Evolutionary conservation across 148 eudicot genomes (phyloP).

Genomic region (Camellia sinensis): DNA sequence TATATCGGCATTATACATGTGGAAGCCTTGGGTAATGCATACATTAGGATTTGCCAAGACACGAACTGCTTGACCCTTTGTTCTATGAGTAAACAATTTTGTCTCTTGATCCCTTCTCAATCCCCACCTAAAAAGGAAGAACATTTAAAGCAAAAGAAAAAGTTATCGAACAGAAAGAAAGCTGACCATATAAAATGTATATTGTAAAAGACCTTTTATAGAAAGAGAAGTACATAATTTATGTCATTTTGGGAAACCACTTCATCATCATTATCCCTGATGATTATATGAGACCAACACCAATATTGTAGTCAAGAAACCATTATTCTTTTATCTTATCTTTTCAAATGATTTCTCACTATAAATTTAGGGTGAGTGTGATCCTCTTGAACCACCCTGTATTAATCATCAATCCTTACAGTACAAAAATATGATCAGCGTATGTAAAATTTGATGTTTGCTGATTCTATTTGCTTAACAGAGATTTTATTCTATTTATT

Average conservation of each 20-base stretch:
- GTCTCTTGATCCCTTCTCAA: conserved; percentile 27
- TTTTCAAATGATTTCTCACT: background rate
- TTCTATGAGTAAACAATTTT: conserved; percentile 27
- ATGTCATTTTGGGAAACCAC: background rate
- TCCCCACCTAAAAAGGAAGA: conserved; percentile 37
- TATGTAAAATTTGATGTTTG: too few relatives aligned
- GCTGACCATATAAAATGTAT: background rate
- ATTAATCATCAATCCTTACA: background rate
- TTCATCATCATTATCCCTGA: background rate
- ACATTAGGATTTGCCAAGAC: conserved; percentile 60
- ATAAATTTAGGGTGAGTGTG: background rate
- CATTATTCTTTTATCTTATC: background rate
- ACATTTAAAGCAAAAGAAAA: background rate
- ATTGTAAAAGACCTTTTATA: background rate
- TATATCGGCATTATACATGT: conserved; percentile 36
- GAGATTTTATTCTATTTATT: background rate
- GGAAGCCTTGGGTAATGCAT: conserved; percentile 44
- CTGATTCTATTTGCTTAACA: background rate
- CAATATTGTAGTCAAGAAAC: background rate
- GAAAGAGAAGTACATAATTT: background rate
- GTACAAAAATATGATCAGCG: background rate
- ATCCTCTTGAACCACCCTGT: background rate
- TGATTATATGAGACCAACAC: background rate
- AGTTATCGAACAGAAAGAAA: background rate
- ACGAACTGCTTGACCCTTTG: conserved; percentile 33